phyloP scores from a whole-genome alignment of 2,329 filamentous ascomycete genomes.

The Fusarium cyanostomum region DNA sequence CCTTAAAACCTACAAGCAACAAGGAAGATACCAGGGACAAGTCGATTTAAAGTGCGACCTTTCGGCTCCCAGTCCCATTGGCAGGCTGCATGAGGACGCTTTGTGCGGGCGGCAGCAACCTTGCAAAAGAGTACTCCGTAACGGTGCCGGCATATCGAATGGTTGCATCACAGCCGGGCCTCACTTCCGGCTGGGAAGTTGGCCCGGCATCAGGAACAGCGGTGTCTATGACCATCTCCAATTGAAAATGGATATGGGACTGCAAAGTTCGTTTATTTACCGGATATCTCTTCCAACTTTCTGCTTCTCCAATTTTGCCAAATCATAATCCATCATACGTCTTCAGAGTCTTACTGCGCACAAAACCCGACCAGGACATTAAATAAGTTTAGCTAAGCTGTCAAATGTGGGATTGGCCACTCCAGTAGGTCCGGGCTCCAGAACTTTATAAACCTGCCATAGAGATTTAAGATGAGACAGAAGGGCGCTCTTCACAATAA shows the following conservation, averaged over 20 bases:
- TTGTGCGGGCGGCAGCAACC: neutral
- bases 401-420: neutral
- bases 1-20: neutral
- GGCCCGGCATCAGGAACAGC: neutral
- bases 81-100: neutral
- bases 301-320: neutral
- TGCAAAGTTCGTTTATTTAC: neutral
- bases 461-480: neutral
- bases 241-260: neutral
- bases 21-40: neutral
- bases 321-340: neutral
- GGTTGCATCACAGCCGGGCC: constrained; percentile 1
- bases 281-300: neutral
- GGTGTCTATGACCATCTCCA: neutral
- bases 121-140: neutral
- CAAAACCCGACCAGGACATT: neutral
- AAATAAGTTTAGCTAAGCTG: neutral
- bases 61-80: neutral
- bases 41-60: no score
- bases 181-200: neutral
- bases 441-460: neutral
- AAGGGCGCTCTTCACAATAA: neutral
- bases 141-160: neutral
- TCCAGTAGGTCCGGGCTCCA: neutral
- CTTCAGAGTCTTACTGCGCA: no score